Base-by-base conservation (phyloP, 768 basidiomycete species). In the Lactarius hengduanensis region DNA sequence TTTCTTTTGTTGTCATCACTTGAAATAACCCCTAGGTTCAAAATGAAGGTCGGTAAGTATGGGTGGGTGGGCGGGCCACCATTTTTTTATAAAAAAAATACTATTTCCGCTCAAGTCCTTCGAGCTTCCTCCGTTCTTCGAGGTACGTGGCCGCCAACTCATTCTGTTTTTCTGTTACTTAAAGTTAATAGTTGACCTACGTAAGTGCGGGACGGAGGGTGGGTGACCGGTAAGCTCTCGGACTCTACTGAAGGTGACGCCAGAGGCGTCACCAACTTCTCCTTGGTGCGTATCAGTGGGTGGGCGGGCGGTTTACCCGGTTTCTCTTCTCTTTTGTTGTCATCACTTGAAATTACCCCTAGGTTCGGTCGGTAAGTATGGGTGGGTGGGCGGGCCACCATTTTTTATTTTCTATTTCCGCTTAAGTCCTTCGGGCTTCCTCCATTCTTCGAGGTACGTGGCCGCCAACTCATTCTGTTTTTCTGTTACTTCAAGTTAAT, bases 201-300 rank as follows among this genome's bases (percentile, higher is more conserved):
- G 26, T 26, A 26, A 26, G 26, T 26, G 26, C 26, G 26, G 26
- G 26, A 26, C n/a, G n/a, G n/a, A n/a, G n/a, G 65, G 65, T 62
- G 65, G 65, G 65, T 6, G 55, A 50, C 26, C 4, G 15, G 36
- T 41, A 47, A 22, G 28, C 5, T 32, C 56, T 26, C n/a, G 18
- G 18, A 20, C 22, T 13, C 16, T 57, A 34, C n/a, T 7, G 5
- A 22, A 34, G 10, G 41, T 30, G 64, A 61, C 54, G 54, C 50
- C 59, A 13, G 0, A 0, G 41, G 65, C 65, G 59, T 65, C 59
- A 32, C 34, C 34, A 1, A 20, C 59, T 50, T 11, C 43, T 50
- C 30, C 40, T 15, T 41, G 60, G 65, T 66, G 26, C 43, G 65
- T 66, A 66, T 66, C 9, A 57, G 65, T 61, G 65, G 65, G 65